Base-by-base conservation (phyloP, 208 protist species). In the Sergeia podlipaevii region DNA sequence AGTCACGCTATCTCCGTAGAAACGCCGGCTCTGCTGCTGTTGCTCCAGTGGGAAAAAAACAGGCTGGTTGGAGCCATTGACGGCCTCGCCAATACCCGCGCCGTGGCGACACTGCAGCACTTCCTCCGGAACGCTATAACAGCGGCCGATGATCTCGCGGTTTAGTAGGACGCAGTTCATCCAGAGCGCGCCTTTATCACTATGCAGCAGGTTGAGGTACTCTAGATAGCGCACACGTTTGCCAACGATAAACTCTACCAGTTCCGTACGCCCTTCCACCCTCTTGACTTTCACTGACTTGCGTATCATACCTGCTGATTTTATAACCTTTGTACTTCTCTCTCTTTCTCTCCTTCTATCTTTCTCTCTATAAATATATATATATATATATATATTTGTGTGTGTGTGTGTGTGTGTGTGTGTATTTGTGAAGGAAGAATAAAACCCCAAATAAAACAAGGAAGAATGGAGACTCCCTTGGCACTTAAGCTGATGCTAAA, bases 201-300 rank as follows among this genome's bases (percentile, higher is more conserved):
- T 80, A 67, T 86, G 77, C 7, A 92, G 24, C 18, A 77, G 60
- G 23, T 64, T 62, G 39, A 92, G 42, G 46, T 89, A 92, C 59
- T 92, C 72, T 2, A 88, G 64, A 28, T 70, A 82, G 28, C 74
- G 66, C 8, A 85, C 75, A 21, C 85, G 76, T 43, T 92, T 92
- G 27, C 74, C 62, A 0, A 85, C 73, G 7, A 85, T 20, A 53
- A 77, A 80, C 64, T 92, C 77, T 0, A 84, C 59, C 30, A 89
- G 64, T 18, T 65, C 56, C n/a, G 74, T 69, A 13, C 80, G 70
- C 24, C 61, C 55, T 29, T 74, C 64, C 17, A 65, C 66, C 3
- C 62, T 62, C 27, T 74, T 80, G 7, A 91, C 65, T 45, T 81
- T 78, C 17, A 89, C 23, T n/a, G 49, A 43, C 24, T 81, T 83